phyloP scores from a whole-genome alignment of 2,329 filamentous ascomycete genomes.

The Beauveria australis region DNA sequence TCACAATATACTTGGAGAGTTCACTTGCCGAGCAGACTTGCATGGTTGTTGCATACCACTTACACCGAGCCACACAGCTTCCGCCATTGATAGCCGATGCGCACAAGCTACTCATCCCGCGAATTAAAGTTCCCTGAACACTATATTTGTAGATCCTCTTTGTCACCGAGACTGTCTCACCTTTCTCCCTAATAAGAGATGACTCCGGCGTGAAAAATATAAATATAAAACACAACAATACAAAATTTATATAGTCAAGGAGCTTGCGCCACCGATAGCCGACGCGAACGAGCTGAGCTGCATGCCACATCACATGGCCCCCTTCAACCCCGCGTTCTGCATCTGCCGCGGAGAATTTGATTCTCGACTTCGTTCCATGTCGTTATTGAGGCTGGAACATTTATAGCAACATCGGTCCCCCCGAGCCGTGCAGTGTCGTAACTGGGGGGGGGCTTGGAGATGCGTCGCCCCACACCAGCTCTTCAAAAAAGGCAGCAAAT shows the following conservation, averaged over 20 bases:
- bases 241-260: not conserved
- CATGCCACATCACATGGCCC: not conserved
- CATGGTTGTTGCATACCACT: too few species aligned
- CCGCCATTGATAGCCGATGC: too few species aligned
- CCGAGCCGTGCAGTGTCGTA: not conserved
- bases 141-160: too few species aligned
- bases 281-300: not conserved
- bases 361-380: not conserved
- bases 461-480: conserved; percentile 5
- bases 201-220: too few species aligned
- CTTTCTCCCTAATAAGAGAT: too few species aligned
- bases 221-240: too few species aligned
- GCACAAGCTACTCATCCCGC: too few species aligned
- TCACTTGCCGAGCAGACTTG: too few species aligned
- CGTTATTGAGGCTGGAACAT: not conserved
- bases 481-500: not conserved
- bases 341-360: not conserved
- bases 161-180: too few species aligned
- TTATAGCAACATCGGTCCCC: not conserved
- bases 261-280: not conserved
- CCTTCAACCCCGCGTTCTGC: not conserved
- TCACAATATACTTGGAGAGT: too few species aligned
- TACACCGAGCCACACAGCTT: too few species aligned
- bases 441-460: not conserved
- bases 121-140: too few species aligned